Conservation (phyloP, 1,139 yeast species). For the Spathaspora sp. region DNA sequence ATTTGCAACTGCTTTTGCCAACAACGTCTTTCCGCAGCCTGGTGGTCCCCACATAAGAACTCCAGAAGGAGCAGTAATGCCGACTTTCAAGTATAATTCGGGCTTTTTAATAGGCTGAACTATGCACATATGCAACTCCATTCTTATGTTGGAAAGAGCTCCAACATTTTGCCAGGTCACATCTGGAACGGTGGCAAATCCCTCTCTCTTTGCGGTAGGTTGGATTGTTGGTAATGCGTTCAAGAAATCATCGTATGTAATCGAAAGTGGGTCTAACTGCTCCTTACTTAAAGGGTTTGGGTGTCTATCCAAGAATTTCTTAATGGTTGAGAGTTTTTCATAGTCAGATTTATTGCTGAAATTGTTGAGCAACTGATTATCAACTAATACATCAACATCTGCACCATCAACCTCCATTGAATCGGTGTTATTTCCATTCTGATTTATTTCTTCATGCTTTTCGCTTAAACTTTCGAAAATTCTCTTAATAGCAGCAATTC, state of each 20-base stretch:
- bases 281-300: slow-evolving; percentile 77
- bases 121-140: slow-evolving; percentile 94
- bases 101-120: slow-evolving; percentile 96
- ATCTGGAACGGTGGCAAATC: slow-evolving; percentile 98
- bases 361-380: slow-evolving; percentile 14
- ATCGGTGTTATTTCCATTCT: slow-evolving; percentile 16
- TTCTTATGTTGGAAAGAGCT: slow-evolving; percentile 74
- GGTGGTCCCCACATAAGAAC: slow-evolving; percentile 99
- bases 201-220: slow-evolving; percentile 97
- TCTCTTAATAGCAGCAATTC: slow-evolving; percentile 89
- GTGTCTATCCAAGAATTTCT: slow-evolving; percentile 66
- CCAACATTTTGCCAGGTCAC: slow-evolving; percentile 97
- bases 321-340: slow-evolving; percentile 62
- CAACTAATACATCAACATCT: slow-evolving; percentile 6
- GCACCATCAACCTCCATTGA: slow-evolving; percentile 46
- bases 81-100: slow-evolving; percentile 83
- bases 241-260: slow-evolving; percentile 76
- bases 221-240: slow-evolving; percentile 89
- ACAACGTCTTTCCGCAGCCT: slow-evolving; percentile 94
- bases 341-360: slow-evolving; percentile 34
- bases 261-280: slow-evolving; percentile 73
- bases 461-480: slow-evolving; percentile 60
- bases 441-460: slow-evolving; percentile 24
- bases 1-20: slow-evolving; percentile 97
- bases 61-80: slow-evolving; percentile 96